Conservation (phyloP, 2,329 filamentous ascomycete genomes). For the Colletotrichum camelliae region DNA sequence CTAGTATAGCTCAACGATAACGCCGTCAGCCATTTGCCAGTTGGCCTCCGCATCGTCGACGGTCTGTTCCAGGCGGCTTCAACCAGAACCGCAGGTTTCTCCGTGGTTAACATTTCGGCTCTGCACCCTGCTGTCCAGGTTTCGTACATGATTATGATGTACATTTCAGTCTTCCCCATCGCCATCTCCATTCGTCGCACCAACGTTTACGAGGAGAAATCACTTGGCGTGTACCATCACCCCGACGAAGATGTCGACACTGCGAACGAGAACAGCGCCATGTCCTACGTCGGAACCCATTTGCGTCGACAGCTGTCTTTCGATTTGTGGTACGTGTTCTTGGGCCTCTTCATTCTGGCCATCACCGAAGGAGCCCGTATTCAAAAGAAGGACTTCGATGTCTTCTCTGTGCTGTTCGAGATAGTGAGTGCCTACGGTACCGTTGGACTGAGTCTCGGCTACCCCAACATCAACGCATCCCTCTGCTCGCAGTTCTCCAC, state of each 20-base stretch:
- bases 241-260: constrained; percentile 53
- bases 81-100: constrained; percentile 90
- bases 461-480: constrained; percentile 75
- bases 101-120: constrained; percentile 76
- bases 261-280: constrained; percentile 60
- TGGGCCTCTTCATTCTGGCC: constrained; percentile 90
- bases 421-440: constrained; percentile 93
- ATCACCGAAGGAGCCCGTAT: constrained; percentile 84
- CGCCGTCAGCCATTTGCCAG: constrained; percentile 70
- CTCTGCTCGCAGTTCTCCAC: constrained; percentile 83
- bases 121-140: constrained; percentile 93
- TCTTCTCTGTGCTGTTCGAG: constrained; percentile 81
- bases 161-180: constrained; percentile 96
- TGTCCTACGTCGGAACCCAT: constrained; percentile 90
- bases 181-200: constrained; percentile 93
- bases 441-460: constrained; percentile 89
- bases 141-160: constrained; percentile 99
- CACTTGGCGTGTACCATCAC: constrained; percentile 73
- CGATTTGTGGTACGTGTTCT: constrained; percentile 95
- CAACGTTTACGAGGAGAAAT: constrained; percentile 95
- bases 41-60: constrained; percentile 79
- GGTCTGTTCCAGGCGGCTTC: constrained; percentile 90
- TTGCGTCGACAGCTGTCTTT: constrained; percentile 93
- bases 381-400: constrained; percentile 65
- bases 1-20: constrained; percentile 68